Evolutionary conservation across 2,329 filamentous ascomycete genomes (phyloP).

Genomic region (Dichotomopilus funicola): DNA sequence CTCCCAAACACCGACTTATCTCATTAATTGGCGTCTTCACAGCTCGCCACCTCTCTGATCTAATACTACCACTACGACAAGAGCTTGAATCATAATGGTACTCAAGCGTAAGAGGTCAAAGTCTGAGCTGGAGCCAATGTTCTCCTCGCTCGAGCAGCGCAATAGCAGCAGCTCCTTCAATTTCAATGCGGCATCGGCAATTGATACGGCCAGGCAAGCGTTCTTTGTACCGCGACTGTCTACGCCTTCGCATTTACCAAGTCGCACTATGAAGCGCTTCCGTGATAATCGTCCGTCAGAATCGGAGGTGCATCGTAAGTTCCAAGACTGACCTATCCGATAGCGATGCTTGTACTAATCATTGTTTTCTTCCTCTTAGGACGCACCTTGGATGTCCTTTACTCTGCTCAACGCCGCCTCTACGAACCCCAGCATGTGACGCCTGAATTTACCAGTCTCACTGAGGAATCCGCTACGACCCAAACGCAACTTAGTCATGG

Average conservation of each 20-base stretch:
- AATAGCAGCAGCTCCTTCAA: conserved; percentile 22
- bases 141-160: conserved; percentile 34
- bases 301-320: conserved; percentile 48
- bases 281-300: conserved; percentile 54
- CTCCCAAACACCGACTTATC: neutral
- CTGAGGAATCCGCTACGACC: conserved; percentile 13
- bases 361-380: conserved; percentile 31
- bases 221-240: conserved; percentile 27
- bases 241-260: conserved; percentile 42
- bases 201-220: conserved; percentile 29
- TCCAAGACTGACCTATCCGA: neutral
- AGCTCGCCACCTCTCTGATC: neutral
- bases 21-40: neutral
- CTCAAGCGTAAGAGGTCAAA: conserved; percentile 60
- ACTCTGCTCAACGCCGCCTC: conserved; percentile 44
- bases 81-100: conserved; percentile 33
- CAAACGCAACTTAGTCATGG: conserved; percentile 11
- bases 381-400: conserved; percentile 52
- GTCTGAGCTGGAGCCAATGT: conserved; percentile 46
- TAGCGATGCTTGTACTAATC: conserved; percentile 16
- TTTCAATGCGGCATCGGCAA: conserved; percentile 28
- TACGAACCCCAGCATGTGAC: conserved; percentile 18
- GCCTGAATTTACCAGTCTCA: conserved; percentile 15
- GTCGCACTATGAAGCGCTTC: conserved; percentile 56
- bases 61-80: neutral